Evolutionary conservation across 352 stramenopile genomes (phyloP), one percentile per base, ranked within the genome.

Genomic region (Phytophthora lateralis): DNA sequence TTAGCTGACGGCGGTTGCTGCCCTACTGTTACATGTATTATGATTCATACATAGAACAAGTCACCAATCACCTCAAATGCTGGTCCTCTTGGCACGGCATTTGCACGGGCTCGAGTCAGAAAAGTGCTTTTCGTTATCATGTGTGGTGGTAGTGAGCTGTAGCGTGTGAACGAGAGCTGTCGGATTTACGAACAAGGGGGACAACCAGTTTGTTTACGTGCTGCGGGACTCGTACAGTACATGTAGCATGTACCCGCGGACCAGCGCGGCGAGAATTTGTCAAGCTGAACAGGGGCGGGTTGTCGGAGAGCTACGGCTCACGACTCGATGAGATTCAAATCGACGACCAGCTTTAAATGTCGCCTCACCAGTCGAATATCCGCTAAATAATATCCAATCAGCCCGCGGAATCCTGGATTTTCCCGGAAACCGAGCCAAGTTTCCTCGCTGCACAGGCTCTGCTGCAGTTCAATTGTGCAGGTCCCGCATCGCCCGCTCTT

Each of bases 361-460:
- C 51, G 21, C 30, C 24, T 72, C 52, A 63, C 46, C 41, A 72
- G 52, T 72, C 63, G 63, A 72, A 72, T 15, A 72, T 72, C 63
- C 63, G 32, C n/a, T 38, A 60, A 60, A 59, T 57, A 72, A 58
- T 68, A 72, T 72, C 63, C 63, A 71, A 71, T 71, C 63, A 55
- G 41, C 29, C 21, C 39, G 2, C 38, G 20, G 10, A 43, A 42
- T 12, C 48, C 47, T 68, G 63, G 58, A 68, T 72, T 72, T 72
- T 72, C 38, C 55, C 56, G 60, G 52, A 68, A 68, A 63, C 53
- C 9, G 17, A 52, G 59, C 38, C 58, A 58, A 51, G 27, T 7
- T n/a, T 49, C 50, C 35, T 20, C 14, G 5, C n/a, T 39, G 27
- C 7, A 32, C 27, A 32, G 27, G 20, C n/a, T 44, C 47, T 37